phyloP scores from a whole-genome alignment of 2,329 filamentous ascomycete species.

The Remersonia thermophila region DNA sequence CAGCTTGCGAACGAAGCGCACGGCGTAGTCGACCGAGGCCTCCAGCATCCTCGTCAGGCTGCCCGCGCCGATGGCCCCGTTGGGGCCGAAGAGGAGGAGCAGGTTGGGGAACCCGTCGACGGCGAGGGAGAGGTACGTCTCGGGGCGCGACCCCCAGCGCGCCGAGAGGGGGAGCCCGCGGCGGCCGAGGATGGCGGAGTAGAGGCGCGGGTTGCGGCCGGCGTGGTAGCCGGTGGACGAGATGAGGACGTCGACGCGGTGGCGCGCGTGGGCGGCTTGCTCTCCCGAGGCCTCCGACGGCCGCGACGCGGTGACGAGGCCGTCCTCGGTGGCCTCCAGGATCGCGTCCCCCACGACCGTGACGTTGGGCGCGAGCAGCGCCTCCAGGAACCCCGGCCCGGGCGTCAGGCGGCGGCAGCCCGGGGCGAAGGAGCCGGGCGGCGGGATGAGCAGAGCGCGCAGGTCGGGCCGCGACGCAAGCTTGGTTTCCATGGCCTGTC shows the following conservation, averaged over 20 bases:
- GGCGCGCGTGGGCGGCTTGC: slow-evolving; percentile 11
- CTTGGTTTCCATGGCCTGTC: slow-evolving; percentile 26
- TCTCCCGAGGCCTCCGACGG: slow-evolving; percentile 8
- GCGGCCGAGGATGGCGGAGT: slow-evolving; percentile 25
- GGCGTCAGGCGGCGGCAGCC: slow-evolving; percentile 35
- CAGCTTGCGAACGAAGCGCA: slow-evolving; percentile 34
- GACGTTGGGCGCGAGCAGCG: slow-evolving; percentile 29
- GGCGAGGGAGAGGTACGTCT: slow-evolving; percentile 33
- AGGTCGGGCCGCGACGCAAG: slow-evolving; percentile 33
- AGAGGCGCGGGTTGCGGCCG: slow-evolving; percentile 29
- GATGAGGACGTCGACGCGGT: slow-evolving; percentile 33
- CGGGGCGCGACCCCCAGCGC: slow-evolving; percentile 27
- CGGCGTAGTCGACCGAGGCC: slow-evolving; percentile 35
- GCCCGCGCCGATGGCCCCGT: slow-evolving; percentile 34
- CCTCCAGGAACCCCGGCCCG: slow-evolving; percentile 34
- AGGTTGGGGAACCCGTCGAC: slow-evolving; percentile 38
- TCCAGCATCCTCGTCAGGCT: slow-evolving; percentile 35
- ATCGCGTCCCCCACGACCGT: slow-evolving; percentile 27
- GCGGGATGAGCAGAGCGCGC: slow-evolving; percentile 29
- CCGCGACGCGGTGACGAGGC: slow-evolving; percentile 20
- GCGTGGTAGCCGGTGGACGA: slow-evolving; percentile 36
- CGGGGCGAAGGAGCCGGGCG: slow-evolving; percentile 23
- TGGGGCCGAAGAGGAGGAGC: slow-evolving; percentile 37
- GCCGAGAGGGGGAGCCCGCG: slow-evolving; percentile 24
- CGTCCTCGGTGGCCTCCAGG: slow-evolving; percentile 22